Conservation (phyloP, 2,329 filamentous ascomycete species). For the Neonectria faginata region DNA sequence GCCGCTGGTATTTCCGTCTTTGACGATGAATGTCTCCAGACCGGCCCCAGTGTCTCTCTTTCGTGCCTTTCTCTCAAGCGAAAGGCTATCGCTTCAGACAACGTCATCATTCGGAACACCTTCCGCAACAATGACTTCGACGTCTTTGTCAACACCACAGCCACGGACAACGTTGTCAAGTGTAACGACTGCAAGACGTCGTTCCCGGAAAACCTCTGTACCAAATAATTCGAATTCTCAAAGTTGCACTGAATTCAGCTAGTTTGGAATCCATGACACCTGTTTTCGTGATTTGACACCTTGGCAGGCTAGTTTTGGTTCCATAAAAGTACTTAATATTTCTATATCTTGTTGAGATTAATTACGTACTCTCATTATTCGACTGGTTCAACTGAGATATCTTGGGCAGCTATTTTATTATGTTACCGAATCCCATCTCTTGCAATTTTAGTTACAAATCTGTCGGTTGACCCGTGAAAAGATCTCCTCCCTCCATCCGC, state of each 20-base stretch:
- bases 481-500: not conserved
- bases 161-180: conserved; percentile 11
- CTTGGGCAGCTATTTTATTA: too few relatives aligned
- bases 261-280: too few relatives aligned
- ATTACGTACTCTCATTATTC: too few relatives aligned
- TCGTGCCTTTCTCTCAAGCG: conserved; percentile 28
- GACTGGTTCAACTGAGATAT: too few relatives aligned
- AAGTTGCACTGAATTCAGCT: too few relatives aligned
- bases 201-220: not conserved
- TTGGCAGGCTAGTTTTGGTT: too few relatives aligned
- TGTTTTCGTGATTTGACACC: too few relatives aligned
- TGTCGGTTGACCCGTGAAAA: not conserved
- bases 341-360: too few relatives aligned
- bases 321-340: too few relatives aligned
- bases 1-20: conserved; percentile 41
- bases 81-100: conserved; percentile 40
- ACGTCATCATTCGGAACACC: conserved; percentile 46
- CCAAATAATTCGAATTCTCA: not conserved
- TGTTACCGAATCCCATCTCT: not conserved
- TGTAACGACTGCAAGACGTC: not conserved
- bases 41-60: conserved; percentile 5
- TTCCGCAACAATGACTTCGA: conserved; percentile 47
- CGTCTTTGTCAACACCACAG: conserved; percentile 33
- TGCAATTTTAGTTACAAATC: not conserved
- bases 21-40: conserved; percentile 39